A percentile compares a stretch with the other conserved stretches of the same genome.
These are phyloP conservation scores for Pochonia chlamydosporia DNA, from an alignment of 2,329 filamentous ascomycete genomes.

Conservation along the genomic window DNA sequence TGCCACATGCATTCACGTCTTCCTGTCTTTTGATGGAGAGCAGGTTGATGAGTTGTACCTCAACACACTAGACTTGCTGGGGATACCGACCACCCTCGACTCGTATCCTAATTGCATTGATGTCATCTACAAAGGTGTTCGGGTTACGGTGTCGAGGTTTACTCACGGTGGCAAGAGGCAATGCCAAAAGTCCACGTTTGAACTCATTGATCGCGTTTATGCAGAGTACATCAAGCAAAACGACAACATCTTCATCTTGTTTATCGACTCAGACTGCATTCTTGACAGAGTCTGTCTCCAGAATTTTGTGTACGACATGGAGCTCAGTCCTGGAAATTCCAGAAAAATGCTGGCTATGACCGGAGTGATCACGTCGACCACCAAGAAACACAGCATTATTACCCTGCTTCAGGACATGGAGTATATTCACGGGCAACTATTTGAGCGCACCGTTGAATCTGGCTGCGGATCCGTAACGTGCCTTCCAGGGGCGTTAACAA, in stretches of 20 bases:
- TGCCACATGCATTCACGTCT: constrained; percentile 85
- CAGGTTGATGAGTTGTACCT: constrained; percentile 84
- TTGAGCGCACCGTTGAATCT: constrained; percentile 92
- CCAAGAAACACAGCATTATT: constrained; percentile 79
- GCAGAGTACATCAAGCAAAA: constrained; percentile 78
- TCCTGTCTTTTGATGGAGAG: constrained; percentile 91
- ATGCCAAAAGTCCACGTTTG: constrained; percentile 90
- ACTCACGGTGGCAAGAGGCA: constrained; percentile 89
- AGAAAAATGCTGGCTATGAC: constrained; percentile 97
- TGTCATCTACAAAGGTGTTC: constrained; percentile 72
- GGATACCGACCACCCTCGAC: constrained; percentile 70
- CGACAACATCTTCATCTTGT: constrained; percentile 90
- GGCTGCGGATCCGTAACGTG: constrained; percentile 92
- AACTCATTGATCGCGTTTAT: constrained; percentile 90
- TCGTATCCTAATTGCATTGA: constrained; percentile 87
- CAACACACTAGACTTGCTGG: constrained; percentile 77
- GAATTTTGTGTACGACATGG: constrained; percentile 99
- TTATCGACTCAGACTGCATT: constrained; percentile 97
- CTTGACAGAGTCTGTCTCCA: constrained; percentile 86
- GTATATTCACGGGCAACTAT: constrained; percentile 93
- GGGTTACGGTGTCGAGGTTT: constrained; percentile 88
- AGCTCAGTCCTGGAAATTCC: constrained; percentile 86
- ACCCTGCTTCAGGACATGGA: constrained; percentile 97
- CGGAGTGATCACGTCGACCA: constrained; percentile 92
- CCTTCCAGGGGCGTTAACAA: constrained; percentile 89